phyloP scores from a whole-genome alignment of 1,284 basidiomycete genomes.

The Ceratobasidium sp. region DNA sequence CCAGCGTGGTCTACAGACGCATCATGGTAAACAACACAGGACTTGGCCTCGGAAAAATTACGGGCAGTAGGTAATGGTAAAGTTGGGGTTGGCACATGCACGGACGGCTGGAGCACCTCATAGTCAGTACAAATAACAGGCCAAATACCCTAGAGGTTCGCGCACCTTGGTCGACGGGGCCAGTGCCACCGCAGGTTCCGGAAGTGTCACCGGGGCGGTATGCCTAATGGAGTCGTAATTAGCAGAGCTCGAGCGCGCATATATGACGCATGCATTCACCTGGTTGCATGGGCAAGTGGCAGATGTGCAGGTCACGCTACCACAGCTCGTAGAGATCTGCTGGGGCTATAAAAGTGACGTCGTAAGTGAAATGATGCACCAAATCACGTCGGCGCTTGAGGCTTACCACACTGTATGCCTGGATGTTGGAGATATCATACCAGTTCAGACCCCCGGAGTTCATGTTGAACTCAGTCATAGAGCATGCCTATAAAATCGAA shows the following conservation, averaged over 20 bases:
- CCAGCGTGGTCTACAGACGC: background rate
- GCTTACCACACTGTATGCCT: slow-evolving; percentile 38
- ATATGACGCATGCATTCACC: background rate
- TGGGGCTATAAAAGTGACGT: background rate
- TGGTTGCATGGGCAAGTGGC: slow-evolving; percentile 41
- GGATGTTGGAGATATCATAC: slow-evolving; percentile 44
- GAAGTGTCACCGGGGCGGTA: slow-evolving; percentile 40
- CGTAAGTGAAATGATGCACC: background rate
- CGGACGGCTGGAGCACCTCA: background rate
- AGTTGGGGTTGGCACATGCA: slow-evolving; percentile 32
- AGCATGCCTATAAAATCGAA: slow-evolving; percentile 8
- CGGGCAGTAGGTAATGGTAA: slow-evolving; percentile 43
- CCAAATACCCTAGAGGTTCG: background rate
- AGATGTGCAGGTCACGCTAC: slow-evolving; percentile 38
- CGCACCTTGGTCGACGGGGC: slow-evolving; percentile 25
- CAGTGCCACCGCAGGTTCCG: slow-evolving; percentile 29
- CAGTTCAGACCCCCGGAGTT: slow-evolving; percentile 31
- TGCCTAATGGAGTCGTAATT: background rate
- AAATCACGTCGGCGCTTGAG: background rate
- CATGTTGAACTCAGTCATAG: slow-evolving; percentile 38
- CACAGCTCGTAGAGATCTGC: slow-evolving; percentile 4
- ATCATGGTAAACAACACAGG: background rate
- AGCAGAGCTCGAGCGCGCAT: background rate
- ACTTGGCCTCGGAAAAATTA: background rate
- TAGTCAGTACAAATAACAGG: background rate